These are phyloP conservation scores for Gastrolobium villosum DNA, from an alignment of 306 rosid genomes.

Conservation along the genomic window DNA sequence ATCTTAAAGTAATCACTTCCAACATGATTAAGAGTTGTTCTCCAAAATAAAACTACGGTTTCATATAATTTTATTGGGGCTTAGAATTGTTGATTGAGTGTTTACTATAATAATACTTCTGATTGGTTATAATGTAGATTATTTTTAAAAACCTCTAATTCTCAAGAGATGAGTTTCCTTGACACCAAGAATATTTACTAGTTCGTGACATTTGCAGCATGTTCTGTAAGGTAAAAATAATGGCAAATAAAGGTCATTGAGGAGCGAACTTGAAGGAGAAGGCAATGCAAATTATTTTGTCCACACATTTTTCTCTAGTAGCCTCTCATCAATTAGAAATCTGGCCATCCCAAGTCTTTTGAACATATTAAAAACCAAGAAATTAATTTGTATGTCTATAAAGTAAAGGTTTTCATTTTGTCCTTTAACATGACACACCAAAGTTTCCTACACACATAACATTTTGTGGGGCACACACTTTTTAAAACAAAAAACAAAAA, in stretches of 20 bases:
- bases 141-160: not conserved
- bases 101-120: not conserved
- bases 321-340: constrained; percentile 24
- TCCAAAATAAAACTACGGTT: not conserved
- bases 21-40: constrained; percentile 3
- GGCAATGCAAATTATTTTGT: constrained; percentile 34
- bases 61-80: not conserved
- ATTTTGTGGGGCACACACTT: too few relatives aligned
- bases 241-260: constrained; percentile 12
- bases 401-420: too few relatives aligned
- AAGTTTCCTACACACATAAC: too few relatives aligned
- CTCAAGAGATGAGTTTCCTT: constrained; percentile 18
- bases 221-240: not conserved
- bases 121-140: constrained; percentile 5
- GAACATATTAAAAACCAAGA: constrained; percentile 30
- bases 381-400: constrained; percentile 13
- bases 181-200: constrained; percentile 3
- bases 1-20: constrained; percentile 33
- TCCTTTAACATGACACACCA: too few relatives aligned
- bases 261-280: constrained; percentile 24
- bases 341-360: constrained; percentile 17
- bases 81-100: not conserved
- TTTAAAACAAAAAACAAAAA: too few relatives aligned
- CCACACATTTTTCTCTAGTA: not conserved
- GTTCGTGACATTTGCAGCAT: not conserved